phyloP scores from a whole-genome alignment of 2,329 filamentous ascomycete species.

The Ceratocystis lukuohia region DNA sequence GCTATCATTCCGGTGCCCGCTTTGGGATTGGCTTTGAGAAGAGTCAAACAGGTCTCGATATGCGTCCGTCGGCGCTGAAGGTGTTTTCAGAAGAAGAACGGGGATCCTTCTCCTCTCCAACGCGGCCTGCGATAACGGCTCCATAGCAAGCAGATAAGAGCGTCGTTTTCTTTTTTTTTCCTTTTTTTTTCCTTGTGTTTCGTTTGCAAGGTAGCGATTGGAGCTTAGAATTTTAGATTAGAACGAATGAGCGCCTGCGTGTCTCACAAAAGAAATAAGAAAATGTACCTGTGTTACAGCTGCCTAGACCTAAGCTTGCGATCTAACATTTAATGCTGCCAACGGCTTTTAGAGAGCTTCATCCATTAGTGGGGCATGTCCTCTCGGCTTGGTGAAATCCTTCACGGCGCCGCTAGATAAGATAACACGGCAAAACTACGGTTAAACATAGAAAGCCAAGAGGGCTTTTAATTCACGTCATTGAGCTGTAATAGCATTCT shows the following conservation, averaged over 20 bases:
- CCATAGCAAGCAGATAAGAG: background rate
- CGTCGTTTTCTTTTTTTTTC: too few species aligned
- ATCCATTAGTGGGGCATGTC: background rate
- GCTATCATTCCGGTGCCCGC: background rate
- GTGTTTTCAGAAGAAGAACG: conserved; percentile 65
- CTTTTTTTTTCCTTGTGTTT: too few species aligned
- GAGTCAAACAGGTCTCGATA: conserved; percentile 55
- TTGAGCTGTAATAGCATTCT: background rate
- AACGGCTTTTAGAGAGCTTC: background rate
- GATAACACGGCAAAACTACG: conserved; percentile 1
- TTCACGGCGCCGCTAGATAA: background rate
- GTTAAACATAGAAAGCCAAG: background rate
- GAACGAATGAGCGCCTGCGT: background rate
- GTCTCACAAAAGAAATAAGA: background rate
- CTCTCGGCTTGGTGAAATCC: background rate
- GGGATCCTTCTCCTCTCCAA: conserved; percentile 30
- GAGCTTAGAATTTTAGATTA: background rate
- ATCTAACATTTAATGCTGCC: background rate
- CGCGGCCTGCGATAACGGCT: background rate
- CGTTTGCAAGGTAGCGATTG: too few species aligned
- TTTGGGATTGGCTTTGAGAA: conserved; percentile 22
- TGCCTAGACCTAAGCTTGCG: background rate
- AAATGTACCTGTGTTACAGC: background rate
- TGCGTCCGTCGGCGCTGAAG: conserved; percentile 54
- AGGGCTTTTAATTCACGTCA: background rate